phyloP scores from a whole-genome alignment of 108 stramenopile genomes.

The Nitzschia palea region DNA sequence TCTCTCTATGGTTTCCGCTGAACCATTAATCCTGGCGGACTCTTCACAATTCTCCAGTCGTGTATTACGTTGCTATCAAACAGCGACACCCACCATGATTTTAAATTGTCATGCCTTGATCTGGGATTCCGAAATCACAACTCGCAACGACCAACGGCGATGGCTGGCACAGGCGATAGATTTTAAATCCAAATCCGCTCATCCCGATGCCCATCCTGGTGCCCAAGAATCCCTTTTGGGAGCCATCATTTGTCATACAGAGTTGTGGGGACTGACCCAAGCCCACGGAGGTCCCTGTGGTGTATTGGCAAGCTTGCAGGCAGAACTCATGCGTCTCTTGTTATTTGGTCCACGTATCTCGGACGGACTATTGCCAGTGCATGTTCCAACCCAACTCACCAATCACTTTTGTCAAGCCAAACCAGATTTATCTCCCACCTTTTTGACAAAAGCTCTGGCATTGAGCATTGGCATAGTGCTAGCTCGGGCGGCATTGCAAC shows the following conservation, averaged over 20 bases:
- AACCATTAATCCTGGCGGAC: background rate
- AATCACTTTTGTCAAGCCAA: constrained; percentile 11
- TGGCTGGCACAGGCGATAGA: constrained; percentile 63
- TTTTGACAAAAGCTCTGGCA: constrained; percentile 46
- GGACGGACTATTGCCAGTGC: constrained; percentile 6
- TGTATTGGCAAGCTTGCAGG: constrained; percentile 80
- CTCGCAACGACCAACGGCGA: constrained; percentile 60
- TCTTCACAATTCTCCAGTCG: background rate
- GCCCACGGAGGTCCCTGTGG: constrained; percentile 89
- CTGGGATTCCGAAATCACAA: constrained; percentile 33
- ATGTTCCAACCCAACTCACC: constrained; percentile 9
- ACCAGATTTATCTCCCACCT: constrained; percentile 23
- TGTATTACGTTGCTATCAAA: background rate
- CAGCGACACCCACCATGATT: constrained; percentile 5
- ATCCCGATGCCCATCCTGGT: constrained; percentile 5
- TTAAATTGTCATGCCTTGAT: background rate
- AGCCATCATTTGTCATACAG: constrained; percentile 25
- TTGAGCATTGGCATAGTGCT: constrained; percentile 65
- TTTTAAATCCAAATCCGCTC: constrained; percentile 9
- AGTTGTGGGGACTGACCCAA: constrained; percentile 81
- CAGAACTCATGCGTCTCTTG: constrained; percentile 71
- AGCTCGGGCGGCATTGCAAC: constrained; percentile 54
- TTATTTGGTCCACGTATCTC: constrained; percentile 45
- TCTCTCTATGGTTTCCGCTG: background rate
- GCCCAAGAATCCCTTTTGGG: constrained; percentile 14